Evolutionary conservation across 1,284 basidiomycete species (phyloP), one percentile per base, ranked within the genome.

Genomic region (Heliocybe sulcata): DNA sequence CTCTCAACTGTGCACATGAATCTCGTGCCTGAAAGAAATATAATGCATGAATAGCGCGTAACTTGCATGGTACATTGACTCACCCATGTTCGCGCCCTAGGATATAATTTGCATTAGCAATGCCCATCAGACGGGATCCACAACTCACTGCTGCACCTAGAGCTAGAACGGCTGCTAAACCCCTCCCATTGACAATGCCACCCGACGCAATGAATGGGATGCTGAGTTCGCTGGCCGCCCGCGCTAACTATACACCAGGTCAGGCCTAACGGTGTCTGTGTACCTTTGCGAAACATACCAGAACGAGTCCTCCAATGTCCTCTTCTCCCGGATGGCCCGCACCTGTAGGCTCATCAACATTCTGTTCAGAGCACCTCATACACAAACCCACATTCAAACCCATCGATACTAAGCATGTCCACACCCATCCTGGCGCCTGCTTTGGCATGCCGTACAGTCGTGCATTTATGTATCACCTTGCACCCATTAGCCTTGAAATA

Each of bases 271-370:
- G 49, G 49, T 53, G 26, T 50, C 25, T 33, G 19, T 29, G 29
- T 8, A 20, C 25, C 14, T 6, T 20, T 19, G n/a, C 20, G 12
- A 35, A 8, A 67, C 76, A 58, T 62, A 94, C 90, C 68, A 98
- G 72, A 3, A 97, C 87, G n/a, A 98, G 66, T 3, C 91, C 92
- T 10, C 92, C 92, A 33, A 97, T 90, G 68, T 98, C 95, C 55
- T 97, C 91, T 67, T 98, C 95, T 58, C 94, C 94, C 3, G 94
- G 94, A 69, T 97, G 93, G 27, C 94, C 94, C 35, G 93, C 92
- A 65, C 89, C 89, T 91, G 66, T 29, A 54, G 25, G 52, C 50
- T 22, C 35, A 50, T 57, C 22, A 49, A 35, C 47, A 27, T 23
- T n/a, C 23, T 54, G 19, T 27, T 52, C 23, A 45, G 27, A 16